Evolutionary conservation across 2,329 filamentous ascomycete species (phyloP), one percentile per base, ranked within the genome.

Genomic region (Phialophora chinensis): DNA sequence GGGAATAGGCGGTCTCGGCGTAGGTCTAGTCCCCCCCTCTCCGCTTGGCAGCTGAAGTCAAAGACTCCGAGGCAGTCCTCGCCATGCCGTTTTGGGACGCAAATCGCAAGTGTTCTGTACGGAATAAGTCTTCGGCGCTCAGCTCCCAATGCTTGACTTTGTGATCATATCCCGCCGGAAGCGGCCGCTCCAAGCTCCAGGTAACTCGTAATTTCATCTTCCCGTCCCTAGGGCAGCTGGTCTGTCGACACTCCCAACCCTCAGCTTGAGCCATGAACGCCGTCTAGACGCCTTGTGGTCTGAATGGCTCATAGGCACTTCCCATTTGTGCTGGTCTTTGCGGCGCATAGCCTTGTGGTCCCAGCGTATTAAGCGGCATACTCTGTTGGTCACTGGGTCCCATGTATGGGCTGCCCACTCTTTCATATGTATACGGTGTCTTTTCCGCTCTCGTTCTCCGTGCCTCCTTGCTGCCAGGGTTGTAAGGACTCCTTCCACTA

Each of bases 381-480:
- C 64, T 66, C 63, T 73, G 72, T 8, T 69, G 68, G 25, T 72
- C 66, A 23, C 67, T 70, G 20, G 71, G 69, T 7, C 71, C 70
- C 52, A 73, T 58, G 59, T 73, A 74, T 14, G 72, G 72, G 62
- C 71, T 73, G 4, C 71, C 75, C 20, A 88, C 83, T 54, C 85
- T 81, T 78, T 88, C 85, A 71, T 88, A 88, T 3, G 84, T 86
- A 75, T 87, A 86, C 0, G 85, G 85, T 0, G 85, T 84, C 82
- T 88, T 88, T 75, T 88, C 85, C 35, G 84, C 84, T 47, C 78
- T 79, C 63, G 85, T 69, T 10, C 70, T 59, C 31, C 69, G 57
- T 1, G 65, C 63, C 49, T 70, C 71, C n/a, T 63, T 67, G 31
- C 56, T 67, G 17, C 63, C 65, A 38, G 71, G 68, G 53, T 75